Evolutionary conservation across 306 rosid genomes (phyloP).

Genomic region (Cotoneaster glaucophyllus): DNA sequence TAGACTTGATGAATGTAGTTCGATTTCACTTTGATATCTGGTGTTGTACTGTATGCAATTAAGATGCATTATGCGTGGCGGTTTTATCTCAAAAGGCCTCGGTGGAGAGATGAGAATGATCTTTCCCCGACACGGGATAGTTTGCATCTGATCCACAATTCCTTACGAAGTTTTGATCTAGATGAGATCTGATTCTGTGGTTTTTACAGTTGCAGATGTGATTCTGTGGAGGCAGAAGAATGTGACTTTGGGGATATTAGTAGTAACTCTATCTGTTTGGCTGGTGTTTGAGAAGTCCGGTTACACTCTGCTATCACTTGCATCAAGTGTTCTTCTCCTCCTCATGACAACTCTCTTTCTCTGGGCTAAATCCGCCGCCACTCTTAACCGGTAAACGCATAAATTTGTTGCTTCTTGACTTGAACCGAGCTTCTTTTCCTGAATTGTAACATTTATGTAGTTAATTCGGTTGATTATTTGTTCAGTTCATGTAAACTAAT

Average conservation of each 20-base stretch:
- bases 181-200: constrained; percentile 13
- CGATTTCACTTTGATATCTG: neutral
- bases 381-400: constrained; percentile 67
- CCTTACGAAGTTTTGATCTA: neutral
- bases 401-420: neutral
- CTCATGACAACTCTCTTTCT: constrained; percentile 76
- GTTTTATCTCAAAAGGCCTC: neutral
- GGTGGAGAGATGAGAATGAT: too few species aligned
- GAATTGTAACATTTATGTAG: neutral
- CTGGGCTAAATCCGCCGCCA: constrained; percentile 96
- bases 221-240: constrained; percentile 81
- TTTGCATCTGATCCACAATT: neutral
- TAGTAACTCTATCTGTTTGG: constrained; percentile 63
- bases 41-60: neutral
- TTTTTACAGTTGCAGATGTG: constrained; percentile 76
- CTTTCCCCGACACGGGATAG: neutral
- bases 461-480: neutral
- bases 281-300: constrained; percentile 92
- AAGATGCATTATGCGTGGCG: neutral
- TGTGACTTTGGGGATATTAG: constrained; percentile 53
- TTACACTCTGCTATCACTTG: constrained; percentile 79
- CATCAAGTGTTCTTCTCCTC: constrained; percentile 84
- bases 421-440: constrained; percentile 1
- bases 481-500: too few species aligned
- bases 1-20: neutral